phyloP scores from a whole-genome alignment of 371 early-diverging fungal species.

The Apophysomyces trapeziformis region DNA sequence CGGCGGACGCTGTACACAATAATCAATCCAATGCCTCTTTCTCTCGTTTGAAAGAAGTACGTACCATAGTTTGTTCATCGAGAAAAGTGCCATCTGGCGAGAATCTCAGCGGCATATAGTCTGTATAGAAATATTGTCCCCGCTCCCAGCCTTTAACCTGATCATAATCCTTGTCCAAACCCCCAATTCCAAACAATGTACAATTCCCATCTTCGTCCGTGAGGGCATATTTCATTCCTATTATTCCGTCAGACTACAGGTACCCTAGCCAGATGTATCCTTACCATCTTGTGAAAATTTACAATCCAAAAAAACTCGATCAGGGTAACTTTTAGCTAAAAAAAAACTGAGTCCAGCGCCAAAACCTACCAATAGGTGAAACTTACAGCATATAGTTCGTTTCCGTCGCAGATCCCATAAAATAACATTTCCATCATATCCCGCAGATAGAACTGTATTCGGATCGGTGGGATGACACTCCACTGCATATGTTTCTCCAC shows the following conservation, averaged over 20 bases:
- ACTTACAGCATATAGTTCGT: conserved; percentile 31
- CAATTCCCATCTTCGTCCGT: conserved; percentile 74
- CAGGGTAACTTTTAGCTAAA: conserved; percentile 25
- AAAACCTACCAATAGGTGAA: neutral
- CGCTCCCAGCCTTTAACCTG: conserved; percentile 66
- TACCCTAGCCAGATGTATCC: neutral
- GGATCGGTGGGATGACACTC: conserved; percentile 77
- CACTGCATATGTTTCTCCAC: conserved; percentile 72
- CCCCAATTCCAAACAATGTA: conserved; percentile 68
- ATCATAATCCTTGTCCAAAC: conserved; percentile 58
- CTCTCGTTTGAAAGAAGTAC: neutral
- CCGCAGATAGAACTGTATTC: conserved; percentile 75
- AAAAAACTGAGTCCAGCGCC: neutral
- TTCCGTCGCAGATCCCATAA: conserved; percentile 70
- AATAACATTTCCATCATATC: conserved; percentile 85
- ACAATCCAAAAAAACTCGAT: conserved; percentile 51
- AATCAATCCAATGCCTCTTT: neutral
- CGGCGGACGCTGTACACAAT: conserved; percentile 52
- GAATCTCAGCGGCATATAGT: conserved; percentile 69
- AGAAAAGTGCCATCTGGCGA: conserved; percentile 71
- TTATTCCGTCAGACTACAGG: neutral
- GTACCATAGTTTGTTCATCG: conserved; percentile 69
- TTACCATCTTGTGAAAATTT: conserved; percentile 61
- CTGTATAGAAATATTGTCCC: conserved; percentile 76
- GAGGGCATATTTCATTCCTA: conserved; percentile 67